These are phyloP conservation scores for Wickerhamomyces sydowiorum DNA, from an alignment of 805 yeast genomes.

Conservation along the genomic window DNA sequence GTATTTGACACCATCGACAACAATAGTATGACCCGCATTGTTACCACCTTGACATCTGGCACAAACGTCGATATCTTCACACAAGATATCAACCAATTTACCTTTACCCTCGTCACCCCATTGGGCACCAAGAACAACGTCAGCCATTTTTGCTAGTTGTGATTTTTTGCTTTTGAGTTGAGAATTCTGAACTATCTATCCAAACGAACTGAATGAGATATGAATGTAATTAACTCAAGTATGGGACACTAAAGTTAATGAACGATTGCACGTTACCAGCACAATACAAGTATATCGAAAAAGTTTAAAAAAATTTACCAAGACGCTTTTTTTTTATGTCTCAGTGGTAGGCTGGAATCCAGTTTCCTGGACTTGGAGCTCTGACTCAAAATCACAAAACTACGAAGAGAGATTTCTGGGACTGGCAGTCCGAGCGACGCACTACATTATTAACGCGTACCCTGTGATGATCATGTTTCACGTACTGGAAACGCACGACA, in stretches of 20 bases:
- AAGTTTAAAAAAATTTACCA: background rate
- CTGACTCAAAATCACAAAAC: too few species aligned
- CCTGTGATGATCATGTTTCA: background rate
- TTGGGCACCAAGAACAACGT: conserved; percentile 94
- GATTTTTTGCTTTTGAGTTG: background rate
- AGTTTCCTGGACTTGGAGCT: too few species aligned
- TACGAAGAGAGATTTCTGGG: background rate
- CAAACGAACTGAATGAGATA: background rate
- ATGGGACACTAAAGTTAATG: background rate
- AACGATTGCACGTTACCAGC: conserved; percentile 4
- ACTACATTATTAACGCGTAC: too few species aligned
- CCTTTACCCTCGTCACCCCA: conserved; percentile 99
- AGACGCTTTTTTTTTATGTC: background rate
- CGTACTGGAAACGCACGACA: too few species aligned
- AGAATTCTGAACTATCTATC: background rate
- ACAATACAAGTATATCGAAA: background rate
- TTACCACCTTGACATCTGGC: conserved; percentile 99
- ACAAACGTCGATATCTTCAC: conserved; percentile 93
- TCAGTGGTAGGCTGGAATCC: too few species aligned
- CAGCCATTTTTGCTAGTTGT: conserved; percentile 27
- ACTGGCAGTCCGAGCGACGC: too few species aligned
- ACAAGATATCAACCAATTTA: conserved; percentile 88
- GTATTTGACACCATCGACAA: conserved; percentile 80
- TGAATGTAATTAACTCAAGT: background rate
- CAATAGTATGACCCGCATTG: conserved; percentile 99